Evolutionary conservation across 169 alveolate genomes (phyloP).

Genomic region (Plasmodium blacklocki): DNA sequence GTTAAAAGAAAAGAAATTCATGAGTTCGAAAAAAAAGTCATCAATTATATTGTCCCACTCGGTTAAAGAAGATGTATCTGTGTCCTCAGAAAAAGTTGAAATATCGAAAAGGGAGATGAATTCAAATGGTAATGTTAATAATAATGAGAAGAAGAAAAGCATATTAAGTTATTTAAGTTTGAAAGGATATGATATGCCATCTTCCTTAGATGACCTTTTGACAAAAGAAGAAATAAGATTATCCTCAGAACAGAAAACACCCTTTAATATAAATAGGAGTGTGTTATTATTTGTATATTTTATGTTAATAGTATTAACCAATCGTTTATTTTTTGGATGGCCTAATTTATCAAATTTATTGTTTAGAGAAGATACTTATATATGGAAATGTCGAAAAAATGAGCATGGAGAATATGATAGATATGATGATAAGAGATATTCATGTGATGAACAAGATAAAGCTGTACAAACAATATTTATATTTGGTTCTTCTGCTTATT

Average conservation of each 20-base stretch:
- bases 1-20: neutral
- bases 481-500: slow-evolving; percentile 71
- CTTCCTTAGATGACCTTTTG: slow-evolving; percentile 27
- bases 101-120: neutral
- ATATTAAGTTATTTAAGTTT: neutral
- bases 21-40: slow-evolving; percentile 46
- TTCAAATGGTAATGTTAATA: neutral
- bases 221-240: slow-evolving; percentile 37
- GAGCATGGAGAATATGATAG: slow-evolving; percentile 18
- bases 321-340: slow-evolving; percentile 77
- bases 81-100: neutral
- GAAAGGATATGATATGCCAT: slow-evolving; percentile 67
- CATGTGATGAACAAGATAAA: slow-evolving; percentile 76
- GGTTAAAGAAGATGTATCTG: slow-evolving; percentile 4
- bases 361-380: slow-evolving; percentile 78
- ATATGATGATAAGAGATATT: slow-evolving; percentile 26
- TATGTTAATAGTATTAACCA: slow-evolving; percentile 30
- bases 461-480: slow-evolving; percentile 74
- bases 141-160: neutral
- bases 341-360: slow-evolving; percentile 75
- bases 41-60: slow-evolving; percentile 19
- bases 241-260: slow-evolving; percentile 62
- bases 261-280: slow-evolving; percentile 53
- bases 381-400: slow-evolving; percentile 76
- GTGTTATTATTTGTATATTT: slow-evolving; percentile 34